Evolutionary conservation across 2,329 filamentous ascomycete species (phyloP), one percentile per base, ranked within the genome.

Genomic region (Diaporthe vaccinii): DNA sequence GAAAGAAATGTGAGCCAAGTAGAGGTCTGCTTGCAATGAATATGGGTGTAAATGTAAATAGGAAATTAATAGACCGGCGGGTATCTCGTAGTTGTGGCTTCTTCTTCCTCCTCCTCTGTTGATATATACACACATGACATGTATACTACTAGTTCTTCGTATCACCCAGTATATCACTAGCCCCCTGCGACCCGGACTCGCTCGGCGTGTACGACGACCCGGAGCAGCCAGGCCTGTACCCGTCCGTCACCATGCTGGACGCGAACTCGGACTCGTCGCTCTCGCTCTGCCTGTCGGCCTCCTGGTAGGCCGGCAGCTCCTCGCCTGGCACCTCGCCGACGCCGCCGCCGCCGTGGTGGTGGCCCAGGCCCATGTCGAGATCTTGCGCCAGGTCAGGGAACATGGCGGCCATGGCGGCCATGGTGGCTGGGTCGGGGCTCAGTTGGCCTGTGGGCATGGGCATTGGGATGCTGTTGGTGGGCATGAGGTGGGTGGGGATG

Each of bases 231-330:
- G 85, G 84, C 74, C 84, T 81, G 78, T 85, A 85, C 28, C 86
- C 87, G 74, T 88, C 86, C 1, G 84, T 80, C n/a, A 87, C 83
- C 39, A 87, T 80, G 14, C 78, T 79, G 2, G 82, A 82, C 25
- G 83, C 82, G 59, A 82, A 78, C 44, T 76, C 78, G 49, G 78
- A 72, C 14, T 34, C 72, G 71, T 78, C 78, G 8, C 75, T 77
- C 67, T 81, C 81, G 34, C 79, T 80, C 62, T 25, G 51, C 55
- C 72, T 34, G 61, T 77, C 76, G 10, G 79, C 78, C 39, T 82
- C 82, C 28, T 86, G 84, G 77, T 88, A 88, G 0, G 86, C 82
- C 0, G 87, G 87, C 9, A 87, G 82, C 46, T 80, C 80, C 75
- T 87, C 86, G 59, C 62, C 83, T 82, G 49, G 44, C 15, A 31